Evolutionary conservation across 352 stramenopile genomes (phyloP), one percentile per base, ranked within the genome.

Genomic region (Thalassiosira livingstoniorum): DNA sequence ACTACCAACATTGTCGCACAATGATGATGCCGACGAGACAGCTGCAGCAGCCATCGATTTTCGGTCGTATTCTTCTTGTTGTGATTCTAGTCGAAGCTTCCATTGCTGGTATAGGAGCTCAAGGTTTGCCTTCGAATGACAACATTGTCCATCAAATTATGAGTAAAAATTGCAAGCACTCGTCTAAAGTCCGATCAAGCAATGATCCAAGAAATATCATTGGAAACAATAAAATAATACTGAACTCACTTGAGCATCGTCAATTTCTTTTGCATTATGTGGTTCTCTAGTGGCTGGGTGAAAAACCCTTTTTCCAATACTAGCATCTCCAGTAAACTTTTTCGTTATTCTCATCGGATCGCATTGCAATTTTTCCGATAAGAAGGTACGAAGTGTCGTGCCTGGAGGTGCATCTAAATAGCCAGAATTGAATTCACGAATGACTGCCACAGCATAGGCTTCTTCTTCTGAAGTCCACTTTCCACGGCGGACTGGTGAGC

Each of bases 331-430:
- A 25, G 93, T 95, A 78, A 96, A 97, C 77, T 97, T 97, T 83
- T 97, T 97, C 2, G 94, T 97, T 67, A 97, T 96, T 25, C 94
- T 82, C 94, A 97, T 97, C 2, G 94, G 94, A 90, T 97, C 94
- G 53, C 94, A 96, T 78, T 92, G 77, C 18, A 95, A 81, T 78
- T 94, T 93, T 31, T 93, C 89, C n/a, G 85, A 92, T 31, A 95
- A 74, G 75, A 90, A 94, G 11, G 82, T 90, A 21, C 90, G 75
- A n/a, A 97, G 82, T 4, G 94, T 97, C 37, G 93, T 96, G 3
- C 94, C 94, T 37, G 92, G 78, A 31, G 86, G 82, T 27, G 94
- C 90, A 70, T 94, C 86, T 5, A 97, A 86, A 73, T 87, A 87
- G 23, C 94, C 94, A 27, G 88, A 88, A 78, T 96, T 96, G 75